phyloP scores from a whole-genome alignment of 805 yeast genomes.

The Kluyveromyces aestuarii region DNA sequence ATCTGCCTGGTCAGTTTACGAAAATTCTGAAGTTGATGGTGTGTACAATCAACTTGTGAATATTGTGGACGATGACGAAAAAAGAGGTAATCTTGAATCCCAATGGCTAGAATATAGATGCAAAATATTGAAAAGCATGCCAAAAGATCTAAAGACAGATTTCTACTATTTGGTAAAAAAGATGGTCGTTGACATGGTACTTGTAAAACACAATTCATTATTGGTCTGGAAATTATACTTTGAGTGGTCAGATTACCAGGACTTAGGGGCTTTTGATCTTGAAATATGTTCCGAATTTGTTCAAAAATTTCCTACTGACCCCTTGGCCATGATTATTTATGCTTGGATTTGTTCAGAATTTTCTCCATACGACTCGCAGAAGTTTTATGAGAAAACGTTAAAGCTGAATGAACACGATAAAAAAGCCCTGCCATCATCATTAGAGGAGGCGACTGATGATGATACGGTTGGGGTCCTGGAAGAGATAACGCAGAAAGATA shows the following conservation, averaged over 20 bases:
- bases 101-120: slow-evolving; percentile 49
- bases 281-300: slow-evolving; percentile 43
- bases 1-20: slow-evolving; percentile 39
- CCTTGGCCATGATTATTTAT: slow-evolving; percentile 52
- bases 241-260: slow-evolving; percentile 59
- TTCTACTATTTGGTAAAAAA: slow-evolving; percentile 38
- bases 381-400: slow-evolving; percentile 14
- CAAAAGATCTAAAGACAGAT: slow-evolving; percentile 33
- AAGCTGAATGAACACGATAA: slow-evolving; percentile 18
- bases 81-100: slow-evolving; percentile 52
- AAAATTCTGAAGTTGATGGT: slow-evolving; percentile 41
- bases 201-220: slow-evolving; percentile 50
- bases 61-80: slow-evolving; percentile 48
- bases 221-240: slow-evolving; percentile 66
- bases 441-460: slow-evolving; percentile 8
- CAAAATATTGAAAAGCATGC: slow-evolving; percentile 43
- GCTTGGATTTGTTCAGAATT: slow-evolving; percentile 60
- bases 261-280: slow-evolving; percentile 41
- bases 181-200: slow-evolving; percentile 62
- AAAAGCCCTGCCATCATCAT: slow-evolving; percentile 15
- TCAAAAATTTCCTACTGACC: slow-evolving; percentile 46
- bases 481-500: slow-evolving; percentile 14
- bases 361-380: slow-evolving; percentile 45
- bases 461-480: slow-evolving; percentile 14
- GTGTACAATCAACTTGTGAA: slow-evolving; percentile 52